These are phyloP conservation scores for Calonectria honghensis DNA, from an alignment of 2,329 filamentous ascomycete genomes.

Conservation along the genomic window DNA sequence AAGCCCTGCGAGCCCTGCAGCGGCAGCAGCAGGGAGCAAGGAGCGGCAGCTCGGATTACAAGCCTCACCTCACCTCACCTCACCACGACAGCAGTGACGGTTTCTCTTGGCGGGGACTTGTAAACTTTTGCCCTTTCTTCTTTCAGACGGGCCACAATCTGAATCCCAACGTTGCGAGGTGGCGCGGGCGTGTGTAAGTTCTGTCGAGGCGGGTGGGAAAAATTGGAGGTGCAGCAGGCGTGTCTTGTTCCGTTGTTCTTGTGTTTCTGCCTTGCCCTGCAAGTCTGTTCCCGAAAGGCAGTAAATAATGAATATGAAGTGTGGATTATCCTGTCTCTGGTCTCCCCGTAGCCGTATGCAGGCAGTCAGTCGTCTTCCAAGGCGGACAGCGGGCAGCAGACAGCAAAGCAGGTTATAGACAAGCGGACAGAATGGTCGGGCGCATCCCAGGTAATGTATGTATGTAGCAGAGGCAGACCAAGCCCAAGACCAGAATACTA, in stretches of 20 bases:
- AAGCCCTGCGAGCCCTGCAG: constrained; percentile 23
- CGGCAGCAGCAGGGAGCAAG: constrained; percentile 14
- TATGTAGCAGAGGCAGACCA: constrained; percentile 3
- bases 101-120: constrained; percentile 10
- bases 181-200: constrained; percentile 7
- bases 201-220: not conserved
- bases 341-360: not conserved
- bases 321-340: not conserved
- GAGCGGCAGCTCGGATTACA: constrained; percentile 21
- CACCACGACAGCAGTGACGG: constrained; percentile 6
- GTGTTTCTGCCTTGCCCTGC: constrained; percentile 7
- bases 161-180: constrained; percentile 2
- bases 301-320: not conserved
- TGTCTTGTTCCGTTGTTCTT: not conserved
- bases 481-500: constrained; percentile 14
- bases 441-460: constrained; percentile 10
- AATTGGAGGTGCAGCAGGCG: constrained; percentile 1
- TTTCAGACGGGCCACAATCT: constrained; percentile 10
- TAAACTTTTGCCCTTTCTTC: not conserved
- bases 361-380: constrained; percentile 12
- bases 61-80: constrained; percentile 10
- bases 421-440: constrained; percentile 5
- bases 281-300: not conserved
- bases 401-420: constrained; percentile 10
- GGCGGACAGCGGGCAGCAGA: not conserved